phyloP scores from a whole-genome alignment of 225 moss, liverwort and hornwort species.

The Bryum argenteum region DNA sequence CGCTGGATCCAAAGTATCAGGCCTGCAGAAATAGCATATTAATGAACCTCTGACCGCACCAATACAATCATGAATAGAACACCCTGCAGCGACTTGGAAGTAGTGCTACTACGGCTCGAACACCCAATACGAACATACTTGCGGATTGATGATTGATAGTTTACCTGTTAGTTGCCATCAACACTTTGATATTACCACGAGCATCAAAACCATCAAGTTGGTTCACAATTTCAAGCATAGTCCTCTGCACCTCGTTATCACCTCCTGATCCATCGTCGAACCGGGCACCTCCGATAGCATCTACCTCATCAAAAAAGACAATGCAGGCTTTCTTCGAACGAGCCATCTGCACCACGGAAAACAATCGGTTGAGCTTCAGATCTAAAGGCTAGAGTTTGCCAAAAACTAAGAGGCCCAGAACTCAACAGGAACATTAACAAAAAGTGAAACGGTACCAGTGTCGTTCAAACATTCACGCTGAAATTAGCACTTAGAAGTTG shows the following conservation, averaged over 20 bases:
- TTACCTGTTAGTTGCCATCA: constrained; percentile 93
- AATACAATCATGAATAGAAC: background rate
- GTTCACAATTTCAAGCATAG: constrained; percentile 96
- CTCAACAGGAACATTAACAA: background rate
- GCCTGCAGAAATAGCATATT: constrained; percentile 45
- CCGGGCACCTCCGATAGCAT: constrained; percentile 62
- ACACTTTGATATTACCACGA: constrained; percentile 87
- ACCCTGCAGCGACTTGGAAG: background rate
- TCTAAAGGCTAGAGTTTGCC: background rate
- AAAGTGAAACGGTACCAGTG: background rate
- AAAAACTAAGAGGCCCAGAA: background rate
- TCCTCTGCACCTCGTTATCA: constrained; percentile 89
- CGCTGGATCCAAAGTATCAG: constrained; percentile 85
- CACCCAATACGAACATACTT: constrained; percentile 2
- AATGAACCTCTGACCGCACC: background rate
- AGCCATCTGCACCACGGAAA: constrained; percentile 70
- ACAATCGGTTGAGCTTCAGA: background rate
- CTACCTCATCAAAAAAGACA: constrained; percentile 68
- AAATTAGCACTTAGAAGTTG: background rate
- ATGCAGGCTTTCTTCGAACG: constrained; percentile 93
- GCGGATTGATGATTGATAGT: background rate
- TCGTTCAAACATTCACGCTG: background rate
- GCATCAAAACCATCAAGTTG: constrained; percentile 97
- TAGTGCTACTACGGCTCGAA: background rate
- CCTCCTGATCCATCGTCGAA: constrained; percentile 86